Base-by-base conservation (phyloP, 2,329 filamentous ascomycete genomes). In the Diaporthe ampelina region DNA sequence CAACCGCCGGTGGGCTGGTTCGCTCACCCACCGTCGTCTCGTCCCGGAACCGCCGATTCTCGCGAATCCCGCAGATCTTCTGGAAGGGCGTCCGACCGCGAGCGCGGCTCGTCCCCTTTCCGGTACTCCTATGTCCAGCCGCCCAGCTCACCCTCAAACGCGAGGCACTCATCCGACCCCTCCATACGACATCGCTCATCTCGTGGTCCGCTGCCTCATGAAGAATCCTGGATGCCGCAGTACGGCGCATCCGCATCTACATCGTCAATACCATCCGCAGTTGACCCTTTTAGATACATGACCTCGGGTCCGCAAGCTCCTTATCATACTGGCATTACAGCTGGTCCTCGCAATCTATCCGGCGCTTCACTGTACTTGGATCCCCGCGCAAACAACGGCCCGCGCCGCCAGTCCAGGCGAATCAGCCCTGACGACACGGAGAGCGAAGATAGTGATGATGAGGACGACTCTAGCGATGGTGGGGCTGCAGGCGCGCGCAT, bases 281-380 rank as follows among this genome's bases (percentile, higher is more conserved):
- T 82, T 19, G 86, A 91, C 74, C 88, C 89, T 6, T 90, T 91
- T 74, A 84, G 85, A 75, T 91, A 87, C 78, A 88, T 90, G 81
- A 87, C 86, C 5, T 82, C 81, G 29, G 86, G 85, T 17, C 79
- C 87, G 48, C 85, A 84, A 43, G 81, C 80, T 70, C 78, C 84
- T 19, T 81, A 83, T 70, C 78, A 81, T 40, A 76, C 80, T 70
- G 80, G 79, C 69, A 80, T 82, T 76, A 77, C 81, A 61, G 80
- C 79, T 63, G 80, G 83, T 59, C 83, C 83, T 77, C 82, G 84
- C 69, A 82, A 83, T 67, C 78, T 80, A 21, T 82, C 83, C 21
- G 84, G 83, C n/a, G 79, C 82, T 45, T 79, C 59, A 37, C 29
- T 37, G 17, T 72, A 75, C 61, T 24, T 61, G 45, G 68, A 71